phyloP scores from a whole-genome alignment of 208 protist genomes.

The Angomonas ambiguus region DNA sequence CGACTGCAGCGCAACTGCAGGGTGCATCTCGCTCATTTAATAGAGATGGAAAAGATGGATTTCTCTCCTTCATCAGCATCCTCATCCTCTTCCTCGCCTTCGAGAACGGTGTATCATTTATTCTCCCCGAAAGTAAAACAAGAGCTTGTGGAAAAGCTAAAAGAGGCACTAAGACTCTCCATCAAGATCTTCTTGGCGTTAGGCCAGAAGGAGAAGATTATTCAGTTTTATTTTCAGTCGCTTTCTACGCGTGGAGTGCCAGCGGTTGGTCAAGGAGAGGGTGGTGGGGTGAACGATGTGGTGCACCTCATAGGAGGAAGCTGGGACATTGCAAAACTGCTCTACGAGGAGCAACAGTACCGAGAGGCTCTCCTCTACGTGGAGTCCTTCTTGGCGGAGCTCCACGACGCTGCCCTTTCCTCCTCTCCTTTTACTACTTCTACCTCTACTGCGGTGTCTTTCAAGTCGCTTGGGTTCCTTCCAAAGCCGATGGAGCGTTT shows the following conservation, averaged over 20 bases:
- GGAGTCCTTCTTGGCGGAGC: background rate
- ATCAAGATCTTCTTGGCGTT: background rate
- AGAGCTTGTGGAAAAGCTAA: background rate
- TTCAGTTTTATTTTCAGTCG: constrained; percentile 1
- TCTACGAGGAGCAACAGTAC: background rate
- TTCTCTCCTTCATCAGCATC: no score
- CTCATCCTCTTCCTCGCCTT: no score
- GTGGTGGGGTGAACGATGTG: background rate
- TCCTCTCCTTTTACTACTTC: background rate
- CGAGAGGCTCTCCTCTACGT: background rate
- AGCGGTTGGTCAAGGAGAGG: no score
- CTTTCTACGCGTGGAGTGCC: background rate
- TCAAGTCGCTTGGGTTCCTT: background rate
- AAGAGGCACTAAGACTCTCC: background rate
- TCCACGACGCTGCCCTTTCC: background rate
- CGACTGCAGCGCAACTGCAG: constrained; percentile 29
- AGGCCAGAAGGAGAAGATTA: background rate
- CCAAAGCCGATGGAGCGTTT: background rate
- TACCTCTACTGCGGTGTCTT: background rate
- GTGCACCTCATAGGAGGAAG: background rate
- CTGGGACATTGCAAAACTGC: background rate
- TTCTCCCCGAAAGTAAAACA: constrained; percentile 2
- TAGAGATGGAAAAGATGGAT: background rate
- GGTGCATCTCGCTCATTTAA: background rate
- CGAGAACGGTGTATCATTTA: background rate